Evolutionary conservation across 805 yeast genomes (phyloP).

Genomic region (Saccharomycopsis olivae): DNA sequence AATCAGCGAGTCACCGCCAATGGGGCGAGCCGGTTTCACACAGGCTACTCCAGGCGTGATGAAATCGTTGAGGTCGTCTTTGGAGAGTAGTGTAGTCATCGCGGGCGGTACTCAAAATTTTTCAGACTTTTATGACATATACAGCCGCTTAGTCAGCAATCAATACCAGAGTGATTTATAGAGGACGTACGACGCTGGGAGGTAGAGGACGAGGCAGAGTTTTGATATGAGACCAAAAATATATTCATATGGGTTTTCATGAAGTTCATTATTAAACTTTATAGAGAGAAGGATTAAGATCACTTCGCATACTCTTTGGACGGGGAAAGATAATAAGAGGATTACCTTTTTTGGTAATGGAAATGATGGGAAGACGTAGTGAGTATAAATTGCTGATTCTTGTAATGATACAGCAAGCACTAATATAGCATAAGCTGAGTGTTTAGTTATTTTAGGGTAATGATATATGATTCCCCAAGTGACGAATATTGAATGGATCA

Average conservation of each 20-base stretch:
- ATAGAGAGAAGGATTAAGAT: conserved; percentile 13
- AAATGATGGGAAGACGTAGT: too few relatives aligned
- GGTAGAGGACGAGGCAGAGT: not conserved
- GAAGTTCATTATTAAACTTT: conserved; percentile 5
- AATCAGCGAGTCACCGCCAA: conserved; percentile 9
- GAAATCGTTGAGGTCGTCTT: conserved; percentile 88
- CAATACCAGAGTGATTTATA: conserved; percentile 9
- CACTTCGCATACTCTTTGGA: conserved; percentile 14
- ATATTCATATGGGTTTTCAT: conserved; percentile 3
- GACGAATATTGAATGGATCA: conserved; percentile 5
- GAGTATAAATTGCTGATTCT: conserved; percentile 9
- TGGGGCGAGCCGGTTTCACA: conserved; percentile 32
- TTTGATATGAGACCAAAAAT: conserved; percentile 3
- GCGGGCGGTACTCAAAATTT: too few relatives aligned
- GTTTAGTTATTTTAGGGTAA: conserved; percentile 16
- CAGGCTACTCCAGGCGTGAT: conserved; percentile 93
- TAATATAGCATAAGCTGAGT: conserved; percentile 9
- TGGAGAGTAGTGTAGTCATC: conserved; percentile 84
- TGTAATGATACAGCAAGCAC: conserved; percentile 11
- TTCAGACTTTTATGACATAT: too few relatives aligned
- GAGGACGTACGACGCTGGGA: conserved; percentile 7
- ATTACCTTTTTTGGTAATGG: conserved; percentile 5
- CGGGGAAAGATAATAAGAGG: conserved; percentile 12
- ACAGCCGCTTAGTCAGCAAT: too few relatives aligned
- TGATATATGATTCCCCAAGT: conserved; percentile 15